Conservation (phyloP, 2,329 filamentous ascomycete genomes). For the Purpureocillium lavendulum region DNA sequence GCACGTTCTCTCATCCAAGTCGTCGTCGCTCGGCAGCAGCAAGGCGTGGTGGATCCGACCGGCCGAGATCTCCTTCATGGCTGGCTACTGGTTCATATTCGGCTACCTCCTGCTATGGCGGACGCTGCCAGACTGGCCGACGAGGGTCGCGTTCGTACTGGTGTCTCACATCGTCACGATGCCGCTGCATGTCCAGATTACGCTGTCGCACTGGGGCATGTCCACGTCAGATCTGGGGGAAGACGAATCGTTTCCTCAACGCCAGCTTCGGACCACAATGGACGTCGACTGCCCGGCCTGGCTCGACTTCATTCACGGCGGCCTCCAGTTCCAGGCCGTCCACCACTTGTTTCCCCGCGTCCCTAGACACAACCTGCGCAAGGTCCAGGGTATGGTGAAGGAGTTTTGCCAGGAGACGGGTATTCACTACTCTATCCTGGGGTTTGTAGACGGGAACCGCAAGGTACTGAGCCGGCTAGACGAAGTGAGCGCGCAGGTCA, state of each 20-base stretch:
- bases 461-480: conserved; percentile 38
- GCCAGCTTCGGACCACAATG: conserved; percentile 65
- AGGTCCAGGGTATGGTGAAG: conserved; percentile 49
- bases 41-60: conserved; percentile 61
- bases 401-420: conserved; percentile 57
- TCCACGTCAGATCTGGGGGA: conserved; percentile 56
- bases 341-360: conserved; percentile 64
- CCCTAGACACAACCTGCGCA: conserved; percentile 59
- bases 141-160: conserved; percentile 53
- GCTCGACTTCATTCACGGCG: conserved; percentile 66
- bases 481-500: conserved; percentile 54
- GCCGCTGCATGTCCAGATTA: conserved; percentile 65
- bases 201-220: conserved; percentile 66
- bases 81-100: conserved; percentile 59
- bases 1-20: conserved; percentile 49
- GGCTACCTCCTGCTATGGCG: conserved; percentile 58
- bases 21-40: conserved; percentile 43
- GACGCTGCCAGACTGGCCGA: conserved; percentile 47
- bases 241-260: conserved; percentile 59
- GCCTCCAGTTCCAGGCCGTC: conserved; percentile 64
- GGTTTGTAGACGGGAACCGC: conserved; percentile 55
- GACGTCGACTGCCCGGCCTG: conserved; percentile 64
- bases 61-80: conserved; percentile 54
- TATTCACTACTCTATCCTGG: conserved; percentile 53
- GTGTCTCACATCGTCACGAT: conserved; percentile 58